Percentiles rank a stretch among this genome's conserved stretches.
phyloP scores from a whole-genome alignment of 169 alveolate genomes.

The Plasmodium gaboni region DNA sequence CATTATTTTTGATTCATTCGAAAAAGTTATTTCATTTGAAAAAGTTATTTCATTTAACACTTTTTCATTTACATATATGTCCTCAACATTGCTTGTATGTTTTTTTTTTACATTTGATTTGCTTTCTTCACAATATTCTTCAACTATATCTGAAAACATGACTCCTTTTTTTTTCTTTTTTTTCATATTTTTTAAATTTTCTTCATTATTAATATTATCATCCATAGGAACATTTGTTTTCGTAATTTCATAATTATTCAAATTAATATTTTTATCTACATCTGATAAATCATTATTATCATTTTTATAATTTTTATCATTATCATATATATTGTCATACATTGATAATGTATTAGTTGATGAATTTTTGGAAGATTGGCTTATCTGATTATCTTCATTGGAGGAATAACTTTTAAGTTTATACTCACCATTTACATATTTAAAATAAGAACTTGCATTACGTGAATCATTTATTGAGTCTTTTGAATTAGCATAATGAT shows the following conservation, averaged over 20 bases:
- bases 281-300: not conserved
- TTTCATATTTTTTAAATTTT: not conserved
- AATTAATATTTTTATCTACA: too few species aligned
- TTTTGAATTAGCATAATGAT: constrained; percentile 4
- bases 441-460: constrained; percentile 23
- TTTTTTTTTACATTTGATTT: constrained; percentile 1
- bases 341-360: constrained; percentile 20
- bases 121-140: constrained; percentile 9
- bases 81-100: not conserved
- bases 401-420: constrained; percentile 43
- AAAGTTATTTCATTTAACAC: constrained; percentile 14
- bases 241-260: not conserved
- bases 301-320: not conserved
- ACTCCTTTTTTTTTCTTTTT: constrained; percentile 54
- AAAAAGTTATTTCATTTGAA: constrained; percentile 24
- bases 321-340: not conserved
- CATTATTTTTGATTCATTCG: not conserved
- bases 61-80: constrained; percentile 10
- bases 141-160: constrained; percentile 30
- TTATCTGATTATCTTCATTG: constrained; percentile 9
- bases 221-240: constrained; percentile 1
- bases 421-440: constrained; percentile 44
- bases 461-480: constrained; percentile 12
- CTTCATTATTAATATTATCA: not conserved
- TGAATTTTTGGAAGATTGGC: constrained; percentile 6